Evolutionary conservation across 2,329 filamentous ascomycete genomes (phyloP), one percentile per base, ranked within the genome.

Genomic region (Helminthosporium solani): DNA sequence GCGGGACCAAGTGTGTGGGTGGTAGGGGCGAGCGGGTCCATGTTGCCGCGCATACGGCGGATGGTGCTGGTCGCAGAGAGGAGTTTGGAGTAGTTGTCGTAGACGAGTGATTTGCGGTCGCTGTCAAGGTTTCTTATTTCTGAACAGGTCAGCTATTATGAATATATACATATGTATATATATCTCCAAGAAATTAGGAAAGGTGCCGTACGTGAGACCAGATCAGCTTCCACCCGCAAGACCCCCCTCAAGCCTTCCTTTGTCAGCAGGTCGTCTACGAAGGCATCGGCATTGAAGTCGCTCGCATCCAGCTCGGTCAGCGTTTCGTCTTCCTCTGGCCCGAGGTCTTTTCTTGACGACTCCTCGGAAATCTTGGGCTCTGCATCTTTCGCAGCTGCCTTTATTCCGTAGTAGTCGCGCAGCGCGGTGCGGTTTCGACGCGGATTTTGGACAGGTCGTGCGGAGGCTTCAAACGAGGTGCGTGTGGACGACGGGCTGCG

Each of bases 11-110:
- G 77, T 0, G 85, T 89, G 36, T 83, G 84, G 2, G 85, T 86
- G 69, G 87, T 84, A 1, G 87, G 86, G 49, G 86, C 86, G 37
- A 90, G 67, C 3, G 86, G 87, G 59, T 90, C 87, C 87, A 92
- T 91, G 54, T 85, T 89, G 25, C 82, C 79, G 47, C 88, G 79
- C 88, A 94, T 91, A 76, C 88, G 90, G 40, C 88, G 82, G 62
- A 99, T 99, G 2, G 92, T 97, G 70, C 96, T 92, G 9, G 95
- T 96, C 1, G 94, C 94, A n/a, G 86, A 83, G 56, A 99, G 96
- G 56, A 99, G 74, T 73, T 97, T 97, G 58, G 87, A 94, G 71
- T 97, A 99, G 67, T 99, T 99, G 69, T 99, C 92, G 70, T 99
- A 99, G 3, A 99, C 94, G 51, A 99, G 74, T 1, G 92, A 91